Conservation (phyloP, 805 yeast genomes). For the Kuraishia capsulata region DNA sequence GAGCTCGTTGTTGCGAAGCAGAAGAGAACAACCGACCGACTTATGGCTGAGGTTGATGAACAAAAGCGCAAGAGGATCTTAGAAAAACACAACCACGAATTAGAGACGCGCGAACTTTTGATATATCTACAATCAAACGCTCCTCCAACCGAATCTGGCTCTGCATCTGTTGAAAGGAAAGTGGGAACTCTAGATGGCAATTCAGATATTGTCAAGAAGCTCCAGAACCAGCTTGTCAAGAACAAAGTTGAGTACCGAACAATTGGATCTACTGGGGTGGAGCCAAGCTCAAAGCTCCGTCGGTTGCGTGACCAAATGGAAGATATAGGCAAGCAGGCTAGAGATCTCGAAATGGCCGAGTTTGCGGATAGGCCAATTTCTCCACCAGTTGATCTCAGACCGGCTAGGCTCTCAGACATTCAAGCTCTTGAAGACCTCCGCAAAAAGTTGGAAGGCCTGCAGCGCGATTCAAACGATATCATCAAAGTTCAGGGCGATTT, state of each 20-base stretch:
- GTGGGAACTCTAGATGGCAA: neutral
- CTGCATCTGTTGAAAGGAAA: neutral
- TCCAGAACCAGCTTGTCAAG: constrained; percentile 35
- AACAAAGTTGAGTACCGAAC: constrained; percentile 31
- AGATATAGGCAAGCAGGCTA: constrained; percentile 71
- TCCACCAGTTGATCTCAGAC: constrained; percentile 16
- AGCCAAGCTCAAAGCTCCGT: constrained; percentile 70
- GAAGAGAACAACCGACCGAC: constrained; percentile 51
- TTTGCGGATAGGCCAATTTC: constrained; percentile 39
- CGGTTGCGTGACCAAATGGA: constrained; percentile 79
- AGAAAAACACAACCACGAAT: constrained; percentile 69
- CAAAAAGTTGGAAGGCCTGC: constrained; percentile 50
- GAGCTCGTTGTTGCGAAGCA: constrained; percentile 48
- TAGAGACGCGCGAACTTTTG: constrained; percentile 67
- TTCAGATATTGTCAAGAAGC: constrained; percentile 24
- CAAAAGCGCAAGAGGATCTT: constrained; percentile 46
- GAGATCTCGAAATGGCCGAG: constrained; percentile 79
- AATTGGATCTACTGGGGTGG: constrained; percentile 40
- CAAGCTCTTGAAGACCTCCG: constrained; percentile 46
- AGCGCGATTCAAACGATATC: constrained; percentile 68
- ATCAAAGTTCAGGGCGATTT: constrained; percentile 49
- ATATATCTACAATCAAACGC: constrained; percentile 36
- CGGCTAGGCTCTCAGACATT: constrained; percentile 40
- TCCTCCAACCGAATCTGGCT: constrained; percentile 3
- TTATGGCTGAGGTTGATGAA: constrained; percentile 55